These are phyloP conservation scores for Aspergillus melleus DNA, from an alignment of 2,329 filamentous ascomycete species.

Conservation along the genomic window DNA sequence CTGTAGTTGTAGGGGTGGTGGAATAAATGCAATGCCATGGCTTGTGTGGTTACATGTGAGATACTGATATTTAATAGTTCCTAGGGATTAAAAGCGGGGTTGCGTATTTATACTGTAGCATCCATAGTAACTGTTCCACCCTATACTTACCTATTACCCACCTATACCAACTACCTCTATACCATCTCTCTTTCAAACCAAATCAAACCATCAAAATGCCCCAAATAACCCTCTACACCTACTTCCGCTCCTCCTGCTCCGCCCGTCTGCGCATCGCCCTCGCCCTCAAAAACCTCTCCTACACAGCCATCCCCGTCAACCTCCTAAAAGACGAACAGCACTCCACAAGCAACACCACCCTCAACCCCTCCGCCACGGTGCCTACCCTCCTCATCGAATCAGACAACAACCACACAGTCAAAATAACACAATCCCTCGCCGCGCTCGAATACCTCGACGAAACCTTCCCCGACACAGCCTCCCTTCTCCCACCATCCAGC, in stretches of 20 bases:
- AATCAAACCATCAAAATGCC: conserved; percentile 17
- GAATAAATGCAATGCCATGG: too few species aligned
- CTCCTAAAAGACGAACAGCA: conserved; percentile 57
- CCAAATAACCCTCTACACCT: conserved; percentile 53
- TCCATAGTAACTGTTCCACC: neutral
- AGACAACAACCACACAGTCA: conserved; percentile 29
- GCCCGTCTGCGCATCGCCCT: conserved; percentile 62
- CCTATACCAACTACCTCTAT: neutral
- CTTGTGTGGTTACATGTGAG: too few species aligned
- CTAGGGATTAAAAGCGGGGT: too few species aligned
- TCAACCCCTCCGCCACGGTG: conserved; percentile 58
- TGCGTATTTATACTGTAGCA: too few species aligned
- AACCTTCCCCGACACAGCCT: conserved; percentile 42
- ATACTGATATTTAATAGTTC: too few species aligned
- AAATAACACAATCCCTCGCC: conserved; percentile 59
- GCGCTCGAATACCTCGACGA: conserved; percentile 66
- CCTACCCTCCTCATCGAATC: conserved; percentile 52
- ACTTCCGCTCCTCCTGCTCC: conserved; percentile 64
- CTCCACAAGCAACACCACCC: conserved; percentile 44
- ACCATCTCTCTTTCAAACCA: neutral
- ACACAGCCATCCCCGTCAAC: conserved; percentile 52
- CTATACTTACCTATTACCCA: neutral
- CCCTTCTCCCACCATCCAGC: conserved; percentile 49
- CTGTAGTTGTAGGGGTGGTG: too few species aligned
- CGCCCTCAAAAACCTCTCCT: conserved; percentile 55